Percentiles rank a stretch among this genome's conserved stretches.
These are phyloP conservation scores for Athelia psychrophila DNA, from an alignment of 1,284 basidiomycete genomes.

Conservation along the genomic window DNA sequence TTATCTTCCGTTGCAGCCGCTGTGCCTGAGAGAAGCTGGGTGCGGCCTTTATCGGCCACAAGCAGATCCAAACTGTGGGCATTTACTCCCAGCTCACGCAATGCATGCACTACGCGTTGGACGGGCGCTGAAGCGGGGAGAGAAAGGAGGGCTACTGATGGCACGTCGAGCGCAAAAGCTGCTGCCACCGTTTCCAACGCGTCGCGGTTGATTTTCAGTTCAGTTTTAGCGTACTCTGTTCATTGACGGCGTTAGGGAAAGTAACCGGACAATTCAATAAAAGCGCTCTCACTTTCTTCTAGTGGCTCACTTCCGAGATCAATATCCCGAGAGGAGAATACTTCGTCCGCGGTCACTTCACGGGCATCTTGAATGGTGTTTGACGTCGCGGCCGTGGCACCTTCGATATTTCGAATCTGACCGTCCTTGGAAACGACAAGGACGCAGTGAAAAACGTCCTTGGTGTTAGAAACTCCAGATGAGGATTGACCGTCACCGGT, in stretches of 20 bases:
- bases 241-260: slow-evolving; percentile 13
- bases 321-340: background rate
- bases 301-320: background rate
- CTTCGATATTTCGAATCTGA: slow-evolving; percentile 46
- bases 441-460: slow-evolving; percentile 49
- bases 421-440: slow-evolving; percentile 56
- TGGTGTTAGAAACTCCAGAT: slow-evolving; percentile 8
- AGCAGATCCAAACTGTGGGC: slow-evolving; percentile 59
- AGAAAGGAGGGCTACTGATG: slow-evolving; percentile 61
- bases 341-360: background rate
- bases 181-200: slow-evolving; percentile 66
- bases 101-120: slow-evolving; percentile 57
- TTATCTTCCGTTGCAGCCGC: slow-evolving; percentile 35
- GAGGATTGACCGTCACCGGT: slow-evolving; percentile 31
- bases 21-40: slow-evolving; percentile 35
- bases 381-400: slow-evolving; percentile 15
- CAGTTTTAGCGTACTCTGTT: slow-evolving; percentile 41
- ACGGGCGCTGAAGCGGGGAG: slow-evolving; percentile 59
- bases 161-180: slow-evolving; percentile 70
- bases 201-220: slow-evolving; percentile 51
- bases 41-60: slow-evolving; percentile 37
- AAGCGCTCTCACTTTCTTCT: slow-evolving; percentile 21
- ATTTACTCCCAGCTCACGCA: slow-evolving; percentile 64
- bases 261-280: background rate
- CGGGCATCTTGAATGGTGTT: background rate